A percentile compares a stretch with the other conserved stretches of the same genome.
Conservation (phyloP, 352 stramenopile species). For the Phytophthora ohioensis region DNA sequence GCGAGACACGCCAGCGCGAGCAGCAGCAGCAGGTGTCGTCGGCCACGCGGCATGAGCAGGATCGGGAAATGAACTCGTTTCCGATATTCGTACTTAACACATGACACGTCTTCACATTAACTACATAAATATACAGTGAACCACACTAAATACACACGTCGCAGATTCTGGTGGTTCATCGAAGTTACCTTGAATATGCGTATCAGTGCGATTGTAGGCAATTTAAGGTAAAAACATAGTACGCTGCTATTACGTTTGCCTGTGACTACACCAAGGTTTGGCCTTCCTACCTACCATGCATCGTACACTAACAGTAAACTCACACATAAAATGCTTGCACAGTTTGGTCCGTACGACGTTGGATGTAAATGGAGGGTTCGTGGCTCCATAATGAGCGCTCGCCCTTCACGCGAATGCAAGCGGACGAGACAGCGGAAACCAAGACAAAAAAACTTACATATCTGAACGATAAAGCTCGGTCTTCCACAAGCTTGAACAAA, state of each 20-base stretch:
- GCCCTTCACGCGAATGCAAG: conserved; percentile 30
- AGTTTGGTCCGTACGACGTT: conserved; percentile 23
- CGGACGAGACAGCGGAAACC: conserved; percentile 26
- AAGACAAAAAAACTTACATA: conserved; percentile 58
- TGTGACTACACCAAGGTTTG: too few relatives aligned
- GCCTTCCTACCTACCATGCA: too few relatives aligned
- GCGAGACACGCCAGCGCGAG: conserved; percentile 34
- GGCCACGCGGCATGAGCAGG: conserved; percentile 39
- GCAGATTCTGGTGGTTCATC: too few relatives aligned
- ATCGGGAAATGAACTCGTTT: too few relatives aligned
- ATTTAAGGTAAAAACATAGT: too few relatives aligned
- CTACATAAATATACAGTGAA: too few relatives aligned
- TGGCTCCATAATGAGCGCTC: conserved; percentile 41
- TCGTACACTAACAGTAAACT: not conserved
- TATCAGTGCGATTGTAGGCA: too few relatives aligned
- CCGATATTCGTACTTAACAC: conserved; percentile 1
- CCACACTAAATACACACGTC: not conserved
- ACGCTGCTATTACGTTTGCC: too few relatives aligned
- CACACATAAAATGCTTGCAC: conserved; percentile 38
- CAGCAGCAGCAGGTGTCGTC: conserved; percentile 38
- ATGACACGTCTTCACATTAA: not conserved
- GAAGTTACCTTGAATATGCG: too few relatives aligned
- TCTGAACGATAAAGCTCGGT: conserved; percentile 44
- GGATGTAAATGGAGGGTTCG: conserved; percentile 19
- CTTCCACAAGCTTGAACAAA: conserved; percentile 54